Evolutionary conservation across 2,329 filamentous ascomycete species (phyloP).

Genomic region (Canariomyces notabilis): DNA sequence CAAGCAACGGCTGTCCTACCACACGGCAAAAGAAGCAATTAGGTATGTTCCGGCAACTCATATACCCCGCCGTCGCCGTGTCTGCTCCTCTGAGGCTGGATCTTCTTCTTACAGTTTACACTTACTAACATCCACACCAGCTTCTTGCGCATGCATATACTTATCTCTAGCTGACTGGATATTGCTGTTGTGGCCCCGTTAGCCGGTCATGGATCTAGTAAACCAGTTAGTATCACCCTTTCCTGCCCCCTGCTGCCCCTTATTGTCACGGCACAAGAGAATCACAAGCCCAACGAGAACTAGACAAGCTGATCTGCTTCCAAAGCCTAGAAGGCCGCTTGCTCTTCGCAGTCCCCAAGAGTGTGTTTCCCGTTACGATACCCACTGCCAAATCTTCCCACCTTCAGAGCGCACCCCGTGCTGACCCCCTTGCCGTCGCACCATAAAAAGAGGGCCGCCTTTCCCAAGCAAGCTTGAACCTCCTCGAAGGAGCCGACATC

Average conservation of each 20-base stretch:
- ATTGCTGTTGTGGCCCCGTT: constrained; percentile 7
- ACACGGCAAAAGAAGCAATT: neutral
- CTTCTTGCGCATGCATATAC: too few species aligned
- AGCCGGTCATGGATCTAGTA: constrained; percentile 45
- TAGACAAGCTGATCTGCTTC: constrained; percentile 27
- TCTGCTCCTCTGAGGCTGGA: neutral
- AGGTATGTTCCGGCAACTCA: neutral
- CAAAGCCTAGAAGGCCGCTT: constrained; percentile 83
- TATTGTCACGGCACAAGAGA: constrained; percentile 9
- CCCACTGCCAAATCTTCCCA: constrained; percentile 1
- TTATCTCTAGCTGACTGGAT: too few species aligned
- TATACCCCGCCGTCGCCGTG: constrained; percentile 11
- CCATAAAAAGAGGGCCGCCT: constrained; percentile 88
- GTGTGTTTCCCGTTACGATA: constrained; percentile 49
- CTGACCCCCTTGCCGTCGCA: constrained; percentile 22
- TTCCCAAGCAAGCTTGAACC: constrained; percentile 79
- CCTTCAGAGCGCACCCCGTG: constrained; percentile 2
- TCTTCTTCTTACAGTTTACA: neutral
- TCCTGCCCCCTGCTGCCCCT: constrained; percentile 2
- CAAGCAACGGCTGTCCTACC: too few species aligned
- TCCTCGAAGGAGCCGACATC: constrained; percentile 89
- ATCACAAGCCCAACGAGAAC: constrained; percentile 32
- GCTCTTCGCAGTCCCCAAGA: constrained; percentile 97
- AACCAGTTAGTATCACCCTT: constrained; percentile 42
- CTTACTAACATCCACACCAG: too few species aligned